Evolutionary conservation across 2,329 filamentous ascomycete genomes (phyloP), one percentile per base, ranked within the genome.

Genomic region (Rachicladosporium sp.): DNA sequence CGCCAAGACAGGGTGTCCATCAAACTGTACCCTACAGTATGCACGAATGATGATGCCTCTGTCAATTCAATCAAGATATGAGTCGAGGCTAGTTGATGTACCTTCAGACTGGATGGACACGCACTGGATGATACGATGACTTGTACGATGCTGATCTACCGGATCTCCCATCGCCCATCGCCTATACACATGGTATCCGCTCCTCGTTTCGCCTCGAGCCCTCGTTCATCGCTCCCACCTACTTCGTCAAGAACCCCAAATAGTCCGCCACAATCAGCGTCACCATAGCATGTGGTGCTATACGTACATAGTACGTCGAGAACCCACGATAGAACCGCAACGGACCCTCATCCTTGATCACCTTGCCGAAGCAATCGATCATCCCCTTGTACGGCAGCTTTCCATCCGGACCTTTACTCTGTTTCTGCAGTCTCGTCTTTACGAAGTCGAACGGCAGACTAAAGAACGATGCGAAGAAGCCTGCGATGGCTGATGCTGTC

Each of bases 381-480:
- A 96, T 88, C 50, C 86, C 78, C 52, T 77, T 82, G 65, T 98
- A 98, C 7, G 86, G 89, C 39, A 93, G 52, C 55, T 78, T 78
- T 31, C 89, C 89, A 58, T 91, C 83, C 0, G 84, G 75, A 0
- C 79, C 80, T 56, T 71, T 79, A 39, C 77, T 76, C 67, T 96
- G 89, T 70, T 95, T 95, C 70, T 98, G 89, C 61, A 98, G 64
- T 40, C 91, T 73, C 19, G 91, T 98, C 80, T 98, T 98, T 66
- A 95, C 83, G 64, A 98, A 98, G 67, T 98, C 91, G 58, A 98
- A 98, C 0, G 91, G 91, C 61, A 98, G 65, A 38, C 81, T 88
- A 62, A 98, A 86, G 75, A 96, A 96, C 49, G 79, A 86, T 11
- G 91, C 91, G 56, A 98, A 98, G 73, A 98, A 98, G 1, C 91